phyloP scores from a whole-genome alignment of 257 asterid species.

The Fraxinus quadrangulata region DNA sequence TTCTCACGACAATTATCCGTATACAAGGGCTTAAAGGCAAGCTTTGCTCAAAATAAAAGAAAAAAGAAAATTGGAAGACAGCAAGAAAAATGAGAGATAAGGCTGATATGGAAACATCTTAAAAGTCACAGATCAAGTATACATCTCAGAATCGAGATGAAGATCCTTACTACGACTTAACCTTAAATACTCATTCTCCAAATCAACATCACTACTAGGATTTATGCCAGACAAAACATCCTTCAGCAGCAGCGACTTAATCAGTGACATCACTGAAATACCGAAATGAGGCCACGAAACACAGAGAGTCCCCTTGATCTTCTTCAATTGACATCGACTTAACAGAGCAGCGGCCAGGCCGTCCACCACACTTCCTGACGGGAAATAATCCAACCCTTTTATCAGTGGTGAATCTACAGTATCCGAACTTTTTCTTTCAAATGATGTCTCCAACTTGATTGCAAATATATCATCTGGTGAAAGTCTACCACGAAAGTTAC shows the following conservation, averaged over 20 bases:
- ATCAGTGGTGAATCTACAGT: constrained; percentile 41
- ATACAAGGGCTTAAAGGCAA: constrained; percentile 4
- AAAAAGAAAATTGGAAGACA: constrained; percentile 18
- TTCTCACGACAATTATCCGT: constrained; percentile 20
- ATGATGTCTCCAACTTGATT: constrained; percentile 78
- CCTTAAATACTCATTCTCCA: constrained; percentile 49
- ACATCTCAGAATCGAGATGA: constrained; percentile 66
- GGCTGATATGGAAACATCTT: constrained; percentile 6
- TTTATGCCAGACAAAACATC: constrained; percentile 53
- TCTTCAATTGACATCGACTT: constrained; percentile 74
- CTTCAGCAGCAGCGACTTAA: constrained; percentile 63
- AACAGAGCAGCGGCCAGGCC: constrained; percentile 84
- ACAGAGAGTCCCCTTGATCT: constrained; percentile 65
- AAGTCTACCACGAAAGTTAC: constrained; percentile 78
- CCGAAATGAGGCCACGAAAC: constrained; percentile 92
- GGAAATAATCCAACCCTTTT: constrained; percentile 67
- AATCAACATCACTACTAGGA: constrained; percentile 36
- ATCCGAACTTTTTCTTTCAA: constrained; percentile 45
- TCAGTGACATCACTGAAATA: constrained; percentile 49
- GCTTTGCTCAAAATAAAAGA: constrained; percentile 12
- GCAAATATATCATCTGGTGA: constrained; percentile 68
- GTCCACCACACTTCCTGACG: constrained; percentile 94
- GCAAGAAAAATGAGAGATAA: constrained; percentile 13
- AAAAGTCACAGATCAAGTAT: constrained; percentile 52
- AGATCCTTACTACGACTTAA: constrained; percentile 51